A percentile compares a stretch with the other conserved stretches of the same genome.
Evolutionary conservation across 139 green algal species (phyloP).

Genomic region (Tetradesmus lagerheimii): DNA sequence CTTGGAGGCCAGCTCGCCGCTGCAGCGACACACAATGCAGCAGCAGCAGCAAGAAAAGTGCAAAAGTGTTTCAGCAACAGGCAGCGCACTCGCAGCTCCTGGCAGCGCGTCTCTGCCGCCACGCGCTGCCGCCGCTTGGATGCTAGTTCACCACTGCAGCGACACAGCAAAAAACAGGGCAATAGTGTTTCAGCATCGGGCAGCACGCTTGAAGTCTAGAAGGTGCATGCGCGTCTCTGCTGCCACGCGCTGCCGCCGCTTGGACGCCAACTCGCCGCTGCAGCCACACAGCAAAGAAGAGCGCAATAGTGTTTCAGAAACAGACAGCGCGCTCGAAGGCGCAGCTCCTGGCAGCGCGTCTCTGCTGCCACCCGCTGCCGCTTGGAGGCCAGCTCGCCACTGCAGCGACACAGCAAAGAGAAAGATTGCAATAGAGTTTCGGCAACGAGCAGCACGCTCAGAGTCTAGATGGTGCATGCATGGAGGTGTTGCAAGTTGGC

Average conservation of each 20-base stretch:
- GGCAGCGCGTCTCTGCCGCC: neutral
- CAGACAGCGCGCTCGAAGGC: too few relatives aligned
- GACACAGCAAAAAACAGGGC: too few relatives aligned
- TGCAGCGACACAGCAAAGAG: constrained; percentile 3
- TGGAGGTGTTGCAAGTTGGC: too few relatives aligned
- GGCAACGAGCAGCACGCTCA: too few relatives aligned
- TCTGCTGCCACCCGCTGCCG: constrained; percentile 11
- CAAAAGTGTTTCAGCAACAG: too few relatives aligned
- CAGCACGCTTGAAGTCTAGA: too few relatives aligned
- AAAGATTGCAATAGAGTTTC: too few relatives aligned
- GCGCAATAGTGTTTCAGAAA: too few relatives aligned
- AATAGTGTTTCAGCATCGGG: too few relatives aligned
- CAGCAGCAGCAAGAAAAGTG: neutral
- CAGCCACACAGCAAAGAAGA: neutral
- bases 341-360: neutral
- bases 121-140: constrained; percentile 7
- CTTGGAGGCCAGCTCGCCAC: constrained; percentile 7
- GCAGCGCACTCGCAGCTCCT: constrained; percentile 23
- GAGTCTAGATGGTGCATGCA: too few relatives aligned
- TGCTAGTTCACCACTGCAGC: constrained; percentile 23
- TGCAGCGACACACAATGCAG: neutral
- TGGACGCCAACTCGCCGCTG: constrained; percentile 20
- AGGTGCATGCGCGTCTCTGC: neutral
- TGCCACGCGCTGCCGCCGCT: constrained; percentile 7
- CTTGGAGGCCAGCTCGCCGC: constrained; percentile 7